These are phyloP conservation scores for Cyberlindnera americana DNA, from an alignment of 805 yeast species.

Conservation along the genomic window DNA sequence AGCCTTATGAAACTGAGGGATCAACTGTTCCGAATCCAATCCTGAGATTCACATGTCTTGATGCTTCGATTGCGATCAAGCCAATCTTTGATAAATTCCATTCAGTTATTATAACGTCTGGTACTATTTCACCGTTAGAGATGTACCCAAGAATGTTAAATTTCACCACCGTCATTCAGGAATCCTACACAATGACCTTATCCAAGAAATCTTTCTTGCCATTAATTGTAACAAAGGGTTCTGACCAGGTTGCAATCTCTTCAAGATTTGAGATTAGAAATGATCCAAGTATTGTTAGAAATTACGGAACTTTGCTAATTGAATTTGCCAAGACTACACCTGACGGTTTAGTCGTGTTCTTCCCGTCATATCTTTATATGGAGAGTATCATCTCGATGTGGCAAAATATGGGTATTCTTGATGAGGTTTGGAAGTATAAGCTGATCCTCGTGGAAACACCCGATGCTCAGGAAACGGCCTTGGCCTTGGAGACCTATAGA, in stretches of 20 bases:
- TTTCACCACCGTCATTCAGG: slow-evolving; percentile 89
- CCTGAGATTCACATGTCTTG: slow-evolving; percentile 87
- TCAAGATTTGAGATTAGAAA: slow-evolving; percentile 95
- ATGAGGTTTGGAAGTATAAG: slow-evolving; percentile 98
- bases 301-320: slow-evolving; percentile 87
- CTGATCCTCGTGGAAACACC: slow-evolving; percentile 96
- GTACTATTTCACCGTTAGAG: slow-evolving; percentile 96
- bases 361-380: slow-evolving; percentile 96
- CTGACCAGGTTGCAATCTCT: slow-evolving; percentile 96
- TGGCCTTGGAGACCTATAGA: slow-evolving; percentile 92
- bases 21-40: slow-evolving; percentile 96
- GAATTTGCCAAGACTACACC: slow-evolving; percentile 96
- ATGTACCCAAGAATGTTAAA: slow-evolving; percentile 98
- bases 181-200: slow-evolving; percentile 93
- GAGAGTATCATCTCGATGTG: slow-evolving; percentile 97
- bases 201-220: slow-evolving; percentile 92
- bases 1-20: slow-evolving; percentile 93
- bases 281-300: slow-evolving; percentile 96
- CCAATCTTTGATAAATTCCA: slow-evolving; percentile 93
- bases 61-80: slow-evolving; percentile 96
- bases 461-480: slow-evolving; percentile 96
- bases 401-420: slow-evolving; percentile 98
- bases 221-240: slow-evolving; percentile 93
- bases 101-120: slow-evolving; percentile 92
- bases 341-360: slow-evolving; percentile 96